A percentile compares a stretch with the other conserved stretches of the same genome.
Conservation (phyloP, 1,284 basidiomycete species). For the Leccinum ponderosum region DNA sequence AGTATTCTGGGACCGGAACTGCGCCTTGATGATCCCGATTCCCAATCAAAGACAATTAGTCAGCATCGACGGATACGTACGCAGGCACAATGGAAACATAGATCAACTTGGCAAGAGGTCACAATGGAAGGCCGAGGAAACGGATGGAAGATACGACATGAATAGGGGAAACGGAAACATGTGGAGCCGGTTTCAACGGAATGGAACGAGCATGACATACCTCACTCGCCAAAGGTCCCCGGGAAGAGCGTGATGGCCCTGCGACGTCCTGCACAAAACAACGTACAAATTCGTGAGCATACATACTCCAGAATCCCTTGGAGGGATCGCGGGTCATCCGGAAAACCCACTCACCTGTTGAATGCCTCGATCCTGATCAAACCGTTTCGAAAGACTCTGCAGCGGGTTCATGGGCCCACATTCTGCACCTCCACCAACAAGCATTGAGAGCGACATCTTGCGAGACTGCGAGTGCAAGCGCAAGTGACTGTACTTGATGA, state of each 20-base stretch:
- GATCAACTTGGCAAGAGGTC: background rate
- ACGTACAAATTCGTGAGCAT: constrained; percentile 16
- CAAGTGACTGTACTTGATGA: background rate
- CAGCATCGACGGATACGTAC: constrained; percentile 1
- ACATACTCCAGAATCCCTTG: background rate
- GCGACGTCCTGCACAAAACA: constrained; percentile 15
- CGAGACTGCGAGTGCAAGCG: background rate
- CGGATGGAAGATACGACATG: background rate
- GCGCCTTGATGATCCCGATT: constrained; percentile 5
- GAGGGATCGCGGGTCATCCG: constrained; percentile 1
- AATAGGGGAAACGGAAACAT: background rate
- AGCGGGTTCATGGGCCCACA: constrained; percentile 83
- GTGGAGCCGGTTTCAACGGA: constrained; percentile 13
- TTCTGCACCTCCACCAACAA: constrained; percentile 69
- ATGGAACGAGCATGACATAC: constrained; percentile 16
- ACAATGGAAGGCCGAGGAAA: background rate
- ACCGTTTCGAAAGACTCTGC: constrained; percentile 74
- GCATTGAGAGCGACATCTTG: constrained; percentile 73
- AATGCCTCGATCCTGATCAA: constrained; percentile 74
- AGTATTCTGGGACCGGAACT: constrained; percentile 60
- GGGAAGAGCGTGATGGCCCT: constrained; percentile 19
- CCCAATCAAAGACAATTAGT: background rate
- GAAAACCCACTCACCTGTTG: constrained; percentile 58
- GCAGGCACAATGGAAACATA: background rate
- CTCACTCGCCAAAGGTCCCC: constrained; percentile 16